These are phyloP conservation scores for Herpetomonas tarakana DNA, from an alignment of 208 protist species.

Conservation along the genomic window DNA sequence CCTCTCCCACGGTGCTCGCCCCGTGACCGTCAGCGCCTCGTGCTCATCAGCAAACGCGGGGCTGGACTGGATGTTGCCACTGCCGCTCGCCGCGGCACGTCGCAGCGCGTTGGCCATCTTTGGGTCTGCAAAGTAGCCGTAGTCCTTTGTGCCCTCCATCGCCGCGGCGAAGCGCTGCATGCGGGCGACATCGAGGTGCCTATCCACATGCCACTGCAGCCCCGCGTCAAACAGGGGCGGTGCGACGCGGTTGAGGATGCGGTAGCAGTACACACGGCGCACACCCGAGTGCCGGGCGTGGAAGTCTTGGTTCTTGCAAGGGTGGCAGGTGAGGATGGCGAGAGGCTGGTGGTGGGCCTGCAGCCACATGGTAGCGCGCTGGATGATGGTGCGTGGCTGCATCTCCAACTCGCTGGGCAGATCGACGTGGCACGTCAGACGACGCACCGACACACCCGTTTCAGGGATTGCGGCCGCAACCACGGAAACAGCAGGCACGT, in stretches of 20 bases:
- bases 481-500: slow-evolving; percentile 49
- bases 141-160: slow-evolving; percentile 81
- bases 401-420: slow-evolving; percentile 70
- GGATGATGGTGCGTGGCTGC: slow-evolving; percentile 84
- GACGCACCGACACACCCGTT: slow-evolving; percentile 71
- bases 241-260: slow-evolving; percentile 88
- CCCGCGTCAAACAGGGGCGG: slow-evolving; percentile 84
- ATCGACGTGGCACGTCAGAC: slow-evolving; percentile 84
- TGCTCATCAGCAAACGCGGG: slow-evolving; percentile 34
- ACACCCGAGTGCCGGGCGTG: slow-evolving; percentile 80
- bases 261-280: slow-evolving; percentile 84
- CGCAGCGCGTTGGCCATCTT: slow-evolving; percentile 86
- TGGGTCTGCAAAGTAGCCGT: slow-evolving; percentile 81
- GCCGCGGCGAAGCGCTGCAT: slow-evolving; percentile 75
- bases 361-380: slow-evolving; percentile 82
- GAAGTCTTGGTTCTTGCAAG: slow-evolving; percentile 75
- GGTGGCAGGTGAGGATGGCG: slow-evolving; percentile 70
- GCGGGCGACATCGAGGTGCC: slow-evolving; percentile 70
- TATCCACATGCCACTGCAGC: slow-evolving; percentile 87
- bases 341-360: slow-evolving; percentile 70
- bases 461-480: slow-evolving; percentile 75
- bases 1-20: slow-evolving; percentile 19
- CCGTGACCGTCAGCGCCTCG: slow-evolving; percentile 30
- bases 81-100: slow-evolving; percentile 27
- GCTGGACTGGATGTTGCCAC: background rate